Conservation (phyloP, 129 eudicot species). For the Chrysanthemum seticuspe region DNA sequence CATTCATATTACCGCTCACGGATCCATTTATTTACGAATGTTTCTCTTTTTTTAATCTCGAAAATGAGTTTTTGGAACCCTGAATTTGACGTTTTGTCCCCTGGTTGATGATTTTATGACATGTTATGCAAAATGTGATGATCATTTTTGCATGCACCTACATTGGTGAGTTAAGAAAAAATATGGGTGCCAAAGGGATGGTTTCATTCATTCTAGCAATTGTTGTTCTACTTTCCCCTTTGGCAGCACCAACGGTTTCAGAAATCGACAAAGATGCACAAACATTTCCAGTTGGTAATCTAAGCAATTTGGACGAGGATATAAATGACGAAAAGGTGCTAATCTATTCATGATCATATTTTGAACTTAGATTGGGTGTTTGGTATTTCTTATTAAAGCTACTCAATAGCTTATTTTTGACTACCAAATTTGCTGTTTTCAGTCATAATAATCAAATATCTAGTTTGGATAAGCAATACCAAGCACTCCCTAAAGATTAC, state of each 20-base stretch:
- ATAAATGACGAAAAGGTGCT: constrained; percentile 58
- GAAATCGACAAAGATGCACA: constrained; percentile 29
- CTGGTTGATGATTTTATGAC: neutral
- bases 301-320: constrained; percentile 35
- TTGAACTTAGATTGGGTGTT: constrained; percentile 3
- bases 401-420: constrained; percentile 5
- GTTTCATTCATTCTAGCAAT: constrained; percentile 34
- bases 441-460: no score
- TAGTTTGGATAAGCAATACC: no score
- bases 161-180: constrained; percentile 43
- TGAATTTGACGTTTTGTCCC: neutral
- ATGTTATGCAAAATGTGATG: constrained; percentile 3
- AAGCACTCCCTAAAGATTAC: no score
- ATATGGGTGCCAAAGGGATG: constrained; percentile 41
- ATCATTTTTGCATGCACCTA: neutral
- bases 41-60: neutral
- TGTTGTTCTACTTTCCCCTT: constrained; percentile 44
- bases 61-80: neutral
- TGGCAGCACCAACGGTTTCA: constrained; percentile 39
- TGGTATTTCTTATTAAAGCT: no score
- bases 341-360: constrained; percentile 19
- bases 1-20: neutral
- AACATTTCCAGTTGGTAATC: constrained; percentile 31
- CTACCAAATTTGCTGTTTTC: constrained; percentile 10
- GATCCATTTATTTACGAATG: neutral